Evolutionary conservation across 495 filamentous ascomycete genomes (phyloP).

Genomic region (Glarea lozoyensis): DNA sequence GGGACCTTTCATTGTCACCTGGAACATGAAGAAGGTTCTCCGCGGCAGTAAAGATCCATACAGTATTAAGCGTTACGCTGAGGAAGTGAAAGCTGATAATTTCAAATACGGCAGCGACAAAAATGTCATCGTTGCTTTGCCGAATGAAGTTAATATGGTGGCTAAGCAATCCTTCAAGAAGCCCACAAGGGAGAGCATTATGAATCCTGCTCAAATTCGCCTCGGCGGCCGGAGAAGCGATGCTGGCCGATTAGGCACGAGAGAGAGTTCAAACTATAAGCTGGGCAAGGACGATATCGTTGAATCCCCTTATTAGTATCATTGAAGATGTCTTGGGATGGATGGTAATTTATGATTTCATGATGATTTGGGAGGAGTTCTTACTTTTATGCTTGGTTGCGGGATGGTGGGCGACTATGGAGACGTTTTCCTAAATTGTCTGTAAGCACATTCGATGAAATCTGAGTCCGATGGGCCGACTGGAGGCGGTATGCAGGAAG

Average conservation of each 20-base stretch:
- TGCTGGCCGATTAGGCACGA: conserved; percentile 42
- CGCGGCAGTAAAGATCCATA: conserved; percentile 76
- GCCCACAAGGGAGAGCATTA: conserved; percentile 89
- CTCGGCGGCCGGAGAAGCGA: conserved; percentile 28
- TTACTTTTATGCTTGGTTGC: too few species aligned
- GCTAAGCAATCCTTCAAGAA: conserved; percentile 73
- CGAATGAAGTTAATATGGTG: conserved; percentile 98
- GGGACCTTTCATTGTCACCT: conserved; percentile 93
- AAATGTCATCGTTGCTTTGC: conserved; percentile 93
- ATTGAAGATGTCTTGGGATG: too few species aligned
- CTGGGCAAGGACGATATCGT: conserved; percentile 72
- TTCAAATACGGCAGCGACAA: conserved; percentile 96
- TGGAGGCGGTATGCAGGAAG: too few species aligned
- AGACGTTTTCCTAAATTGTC: too few species aligned
- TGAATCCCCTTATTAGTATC: conserved; percentile 77
- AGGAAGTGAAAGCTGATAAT: conserved; percentile 97
- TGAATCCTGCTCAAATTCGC: conserved; percentile 32
- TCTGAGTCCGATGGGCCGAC: too few species aligned
- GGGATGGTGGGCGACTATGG: too few species aligned
- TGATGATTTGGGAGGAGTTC: too few species aligned
- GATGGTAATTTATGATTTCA: too few species aligned
- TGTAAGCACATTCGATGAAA: too few species aligned
- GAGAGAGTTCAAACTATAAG: conserved; percentile 42
- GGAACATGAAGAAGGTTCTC: conserved; percentile 85
- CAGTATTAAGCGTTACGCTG: conserved; percentile 88